Conservation (phyloP, 2,329 filamentous ascomycete genomes). For the Monilinia polystroma region DNA sequence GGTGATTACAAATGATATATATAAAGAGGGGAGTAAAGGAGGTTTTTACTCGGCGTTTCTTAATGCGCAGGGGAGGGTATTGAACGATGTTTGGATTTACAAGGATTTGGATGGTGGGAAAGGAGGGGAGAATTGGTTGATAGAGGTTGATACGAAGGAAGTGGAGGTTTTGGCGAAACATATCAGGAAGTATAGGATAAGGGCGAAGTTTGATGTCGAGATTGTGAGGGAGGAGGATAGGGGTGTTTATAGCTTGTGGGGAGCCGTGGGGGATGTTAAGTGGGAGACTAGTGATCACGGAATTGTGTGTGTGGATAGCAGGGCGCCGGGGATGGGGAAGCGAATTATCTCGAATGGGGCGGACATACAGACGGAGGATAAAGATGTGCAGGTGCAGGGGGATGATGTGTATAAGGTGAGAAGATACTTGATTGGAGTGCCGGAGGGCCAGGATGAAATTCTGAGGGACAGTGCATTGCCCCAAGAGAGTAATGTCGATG, state of each 20-base stretch:
- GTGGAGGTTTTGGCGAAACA: slow-evolving; percentile 64
- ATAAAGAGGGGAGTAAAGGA: slow-evolving; percentile 44
- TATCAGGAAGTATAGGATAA: slow-evolving; percentile 80
- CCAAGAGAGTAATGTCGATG: slow-evolving; percentile 85
- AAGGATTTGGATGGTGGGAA: slow-evolving; percentile 42
- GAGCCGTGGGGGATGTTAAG: slow-evolving; percentile 24
- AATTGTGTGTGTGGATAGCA: slow-evolving; percentile 46
- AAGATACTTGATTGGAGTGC: slow-evolving; percentile 75
- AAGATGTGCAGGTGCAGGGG: neutral
- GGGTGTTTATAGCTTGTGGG: slow-evolving; percentile 73
- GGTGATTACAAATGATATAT: slow-evolving; percentile 71
- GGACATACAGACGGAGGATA: slow-evolving; percentile 42
- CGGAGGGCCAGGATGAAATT: slow-evolving; percentile 84
- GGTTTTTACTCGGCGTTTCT: slow-evolving; percentile 83
- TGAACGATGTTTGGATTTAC: slow-evolving; percentile 91
- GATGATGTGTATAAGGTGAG: slow-evolving; percentile 42
- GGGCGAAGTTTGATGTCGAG: slow-evolving; percentile 72
- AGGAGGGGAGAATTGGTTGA: slow-evolving; percentile 20
- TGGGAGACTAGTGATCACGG: slow-evolving; percentile 15
- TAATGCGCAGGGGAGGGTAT: slow-evolving; percentile 77
- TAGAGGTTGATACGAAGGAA: slow-evolving; percentile 78
- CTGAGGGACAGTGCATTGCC: slow-evolving; percentile 69
- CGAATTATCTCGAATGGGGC: slow-evolving; percentile 47
- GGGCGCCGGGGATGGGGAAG: slow-evolving; percentile 57
- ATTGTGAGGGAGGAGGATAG: slow-evolving; percentile 64